These are phyloP conservation scores for Pontederia crassipes DNA, from an alignment of 176 grass and related monocot species.

Conservation along the genomic window DNA sequence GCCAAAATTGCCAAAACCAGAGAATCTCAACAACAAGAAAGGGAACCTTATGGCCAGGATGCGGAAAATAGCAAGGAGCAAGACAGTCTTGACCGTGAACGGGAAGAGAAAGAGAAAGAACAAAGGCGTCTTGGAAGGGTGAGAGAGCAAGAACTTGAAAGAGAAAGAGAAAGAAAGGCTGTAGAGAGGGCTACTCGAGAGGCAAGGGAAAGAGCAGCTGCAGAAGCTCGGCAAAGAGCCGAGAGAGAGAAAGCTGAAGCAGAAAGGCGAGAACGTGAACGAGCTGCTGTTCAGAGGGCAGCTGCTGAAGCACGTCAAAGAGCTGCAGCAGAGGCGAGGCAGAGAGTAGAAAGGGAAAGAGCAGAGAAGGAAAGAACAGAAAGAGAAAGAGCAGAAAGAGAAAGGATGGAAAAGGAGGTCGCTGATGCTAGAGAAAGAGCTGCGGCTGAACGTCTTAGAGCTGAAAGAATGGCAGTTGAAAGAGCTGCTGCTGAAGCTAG, in stretches of 20 bases:
- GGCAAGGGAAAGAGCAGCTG: slow-evolving; percentile 19
- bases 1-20: slow-evolving; percentile 46
- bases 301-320: slow-evolving; percentile 51
- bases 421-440: slow-evolving; percentile 1
- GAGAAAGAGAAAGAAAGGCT: slow-evolving; percentile 31
- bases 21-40: slow-evolving; percentile 29
- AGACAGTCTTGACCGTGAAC: slow-evolving; percentile 26
- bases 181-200: slow-evolving; percentile 41
- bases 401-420: not conserved
- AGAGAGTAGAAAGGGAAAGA: slow-evolving; percentile 9
- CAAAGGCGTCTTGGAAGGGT: slow-evolving; percentile 26
- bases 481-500: slow-evolving; percentile 12
- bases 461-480: not conserved
- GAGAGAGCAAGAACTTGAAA: slow-evolving; percentile 16
- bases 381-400: slow-evolving; percentile 1
- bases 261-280: slow-evolving; percentile 28
- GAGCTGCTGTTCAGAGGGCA: slow-evolving; percentile 60
- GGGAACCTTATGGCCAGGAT: slow-evolving; percentile 23
- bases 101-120: slow-evolving; percentile 22
- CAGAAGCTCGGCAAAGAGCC: slow-evolving; percentile 31
- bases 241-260: slow-evolving; percentile 37
- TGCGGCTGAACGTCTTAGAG: not conserved
- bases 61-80: slow-evolving; percentile 24
- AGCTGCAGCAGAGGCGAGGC: slow-evolving; percentile 21
- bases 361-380: not conserved